Percentiles rank a stretch among this genome's conserved stretches.
Evolutionary conservation across 441 rosid genomes (phyloP).

Genomic region (Heliophila coronopifolia): DNA sequence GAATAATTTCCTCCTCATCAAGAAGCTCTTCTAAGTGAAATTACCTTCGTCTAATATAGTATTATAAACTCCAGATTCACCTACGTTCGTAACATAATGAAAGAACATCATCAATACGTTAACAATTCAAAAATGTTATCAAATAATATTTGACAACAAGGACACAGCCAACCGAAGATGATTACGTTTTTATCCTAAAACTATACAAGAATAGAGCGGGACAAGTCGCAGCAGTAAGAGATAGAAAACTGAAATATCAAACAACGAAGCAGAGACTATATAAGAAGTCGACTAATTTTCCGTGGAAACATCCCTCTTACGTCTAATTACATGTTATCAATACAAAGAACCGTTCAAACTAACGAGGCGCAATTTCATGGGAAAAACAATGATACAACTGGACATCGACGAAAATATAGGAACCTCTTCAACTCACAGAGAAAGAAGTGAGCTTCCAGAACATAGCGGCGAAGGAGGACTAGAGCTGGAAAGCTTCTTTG

Average conservation of each 20-base stretch:
- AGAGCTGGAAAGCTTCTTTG: conserved; percentile 16
- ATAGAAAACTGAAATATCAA: neutral
- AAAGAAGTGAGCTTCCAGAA: conserved; percentile 86
- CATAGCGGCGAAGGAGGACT: conserved; percentile 35
- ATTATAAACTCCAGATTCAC: too few relatives aligned
- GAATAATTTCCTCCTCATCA: conserved; percentile 95
- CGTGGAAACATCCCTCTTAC: neutral
- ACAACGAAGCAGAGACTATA: neutral
- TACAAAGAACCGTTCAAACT: too few relatives aligned
- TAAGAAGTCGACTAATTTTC: neutral
- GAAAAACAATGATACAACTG: conserved; percentile 8
- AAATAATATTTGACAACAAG: neutral
- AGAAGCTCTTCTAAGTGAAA: conserved; percentile 93
- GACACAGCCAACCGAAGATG: neutral
- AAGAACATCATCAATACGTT: conserved; percentile 15
- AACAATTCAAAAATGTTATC: neutral
- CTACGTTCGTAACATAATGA: conserved; percentile 31
- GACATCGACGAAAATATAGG: neutral
- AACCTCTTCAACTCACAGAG: conserved; percentile 48
- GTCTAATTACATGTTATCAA: too few relatives aligned
- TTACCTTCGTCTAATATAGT: conserved; percentile 75
- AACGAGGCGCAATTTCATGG: too few relatives aligned
- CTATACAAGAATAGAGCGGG: neutral
- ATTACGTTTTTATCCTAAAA: too few relatives aligned
- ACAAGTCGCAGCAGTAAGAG: neutral